These are phyloP conservation scores for Kodamaea alishanica DNA, from an alignment of 1,139 yeast genomes.

Conservation along the genomic window DNA sequence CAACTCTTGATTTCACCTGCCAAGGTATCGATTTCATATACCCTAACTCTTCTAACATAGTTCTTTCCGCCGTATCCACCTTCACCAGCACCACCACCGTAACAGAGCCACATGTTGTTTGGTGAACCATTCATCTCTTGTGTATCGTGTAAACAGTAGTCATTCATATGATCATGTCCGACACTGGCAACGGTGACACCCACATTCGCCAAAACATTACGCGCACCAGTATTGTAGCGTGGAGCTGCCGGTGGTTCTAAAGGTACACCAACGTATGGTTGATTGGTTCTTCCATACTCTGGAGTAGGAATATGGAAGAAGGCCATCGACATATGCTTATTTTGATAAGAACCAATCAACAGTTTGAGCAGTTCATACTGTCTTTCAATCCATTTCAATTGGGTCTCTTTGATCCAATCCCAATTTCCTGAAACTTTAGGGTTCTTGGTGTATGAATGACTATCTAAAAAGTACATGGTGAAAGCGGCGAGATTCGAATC, in stretches of 20 bases:
- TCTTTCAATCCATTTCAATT: conserved; percentile 57
- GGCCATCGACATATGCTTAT: conserved; percentile 67
- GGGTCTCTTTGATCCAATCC: conserved; percentile 79
- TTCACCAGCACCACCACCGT: conserved; percentile 90
- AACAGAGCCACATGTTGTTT: conserved; percentile 74
- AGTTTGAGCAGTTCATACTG: conserved; percentile 32
- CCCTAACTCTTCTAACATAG: conserved; percentile 68
- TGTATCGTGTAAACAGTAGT: conserved; percentile 65
- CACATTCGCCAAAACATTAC: conserved; percentile 51
- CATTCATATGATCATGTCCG: conserved; percentile 96
- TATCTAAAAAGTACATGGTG: conserved; percentile 72
- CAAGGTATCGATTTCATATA: conserved; percentile 61
- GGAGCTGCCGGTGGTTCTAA: conserved; percentile 83
- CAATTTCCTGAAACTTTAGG: conserved; percentile 73
- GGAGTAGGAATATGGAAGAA: conserved; percentile 93
- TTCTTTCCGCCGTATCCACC: conserved; percentile 95
- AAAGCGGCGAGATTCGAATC: conserved; percentile 43
- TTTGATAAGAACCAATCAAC: conserved; percentile 31
- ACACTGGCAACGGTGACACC: conserved; percentile 74
- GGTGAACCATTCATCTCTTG: conserved; percentile 19
- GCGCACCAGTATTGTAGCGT: conserved; percentile 59
- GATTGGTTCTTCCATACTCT: conserved; percentile 55
- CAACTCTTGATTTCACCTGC: conserved; percentile 59
- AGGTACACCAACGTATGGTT: conserved; percentile 53
- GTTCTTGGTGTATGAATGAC: conserved; percentile 66